A percentile compares a stretch with the other conserved stretches of the same genome.
Evolutionary conservation across 768 basidiomycete species (phyloP).

Genomic region (Leccinum obscurum): DNA sequence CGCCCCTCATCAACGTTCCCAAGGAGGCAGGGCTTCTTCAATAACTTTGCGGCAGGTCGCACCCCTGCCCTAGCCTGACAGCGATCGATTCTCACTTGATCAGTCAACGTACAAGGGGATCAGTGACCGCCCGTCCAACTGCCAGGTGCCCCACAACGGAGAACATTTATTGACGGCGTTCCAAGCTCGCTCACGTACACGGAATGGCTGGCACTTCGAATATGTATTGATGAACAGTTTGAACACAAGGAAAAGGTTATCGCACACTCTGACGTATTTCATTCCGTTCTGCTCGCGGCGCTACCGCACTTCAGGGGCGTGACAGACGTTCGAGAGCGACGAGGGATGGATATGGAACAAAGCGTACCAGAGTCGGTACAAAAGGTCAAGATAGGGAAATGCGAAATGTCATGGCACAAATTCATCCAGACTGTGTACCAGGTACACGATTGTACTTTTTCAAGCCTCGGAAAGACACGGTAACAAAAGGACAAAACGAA

Average conservation of each 20-base stretch:
- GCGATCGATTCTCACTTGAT: not conserved
- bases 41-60: not conserved
- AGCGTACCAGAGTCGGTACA: constrained; percentile 2
- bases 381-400: not conserved
- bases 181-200: not conserved
- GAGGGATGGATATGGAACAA: not conserved
- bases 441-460: not conserved
- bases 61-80: not conserved
- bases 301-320: not conserved
- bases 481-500: constrained; percentile 16
- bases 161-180: not conserved
- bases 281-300: not conserved
- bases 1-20: not conserved
- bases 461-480: not conserved
- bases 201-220: not conserved
- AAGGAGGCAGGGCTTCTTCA: constrained; percentile 1
- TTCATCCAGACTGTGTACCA: not conserved
- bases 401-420: not conserved
- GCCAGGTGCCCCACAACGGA: not conserved
- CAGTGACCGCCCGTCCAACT: not conserved
- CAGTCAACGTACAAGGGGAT: not conserved
- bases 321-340: not conserved
- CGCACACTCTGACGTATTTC: not conserved
- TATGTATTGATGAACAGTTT: not conserved
- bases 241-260: not conserved